Conservation (phyloP, 179 eudicot genomes). For the Vitellaria paradoxa region DNA sequence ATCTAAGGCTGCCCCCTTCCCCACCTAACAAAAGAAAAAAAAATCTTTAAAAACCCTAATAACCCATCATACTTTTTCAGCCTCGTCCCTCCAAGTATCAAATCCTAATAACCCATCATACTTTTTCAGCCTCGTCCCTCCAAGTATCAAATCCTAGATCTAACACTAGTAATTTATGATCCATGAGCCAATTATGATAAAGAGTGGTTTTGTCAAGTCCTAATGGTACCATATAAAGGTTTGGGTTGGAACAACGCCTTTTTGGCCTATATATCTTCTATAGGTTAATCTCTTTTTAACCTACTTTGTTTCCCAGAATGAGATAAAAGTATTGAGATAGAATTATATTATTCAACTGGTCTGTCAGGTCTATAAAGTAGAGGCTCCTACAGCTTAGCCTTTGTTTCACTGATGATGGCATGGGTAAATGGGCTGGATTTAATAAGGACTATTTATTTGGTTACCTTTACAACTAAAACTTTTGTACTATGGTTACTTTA, state of each 20-base stretch:
- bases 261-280: neutral
- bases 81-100: too few species aligned
- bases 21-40: too few species aligned
- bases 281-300: too few species aligned
- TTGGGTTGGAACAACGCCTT: neutral
- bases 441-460: neutral
- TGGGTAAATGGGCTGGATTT: neutral
- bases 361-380: neutral
- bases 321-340: neutral
- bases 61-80: too few species aligned
- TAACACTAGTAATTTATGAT: neutral
- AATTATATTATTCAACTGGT: neutral
- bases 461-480: neutral
- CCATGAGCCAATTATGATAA: neutral
- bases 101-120: too few species aligned
- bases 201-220: neutral
- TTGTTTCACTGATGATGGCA: conserved; percentile 1
- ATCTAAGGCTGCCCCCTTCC: too few species aligned
- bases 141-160: too few species aligned
- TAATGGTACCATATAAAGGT: neutral
- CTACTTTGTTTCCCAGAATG: neutral
- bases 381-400: neutral
- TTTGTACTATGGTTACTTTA: neutral
- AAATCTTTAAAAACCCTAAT: too few species aligned
- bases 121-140: too few species aligned